Base-by-base conservation (phyloP, 768 basidiomycete genomes). In the Leccinum subgranulosum region DNA sequence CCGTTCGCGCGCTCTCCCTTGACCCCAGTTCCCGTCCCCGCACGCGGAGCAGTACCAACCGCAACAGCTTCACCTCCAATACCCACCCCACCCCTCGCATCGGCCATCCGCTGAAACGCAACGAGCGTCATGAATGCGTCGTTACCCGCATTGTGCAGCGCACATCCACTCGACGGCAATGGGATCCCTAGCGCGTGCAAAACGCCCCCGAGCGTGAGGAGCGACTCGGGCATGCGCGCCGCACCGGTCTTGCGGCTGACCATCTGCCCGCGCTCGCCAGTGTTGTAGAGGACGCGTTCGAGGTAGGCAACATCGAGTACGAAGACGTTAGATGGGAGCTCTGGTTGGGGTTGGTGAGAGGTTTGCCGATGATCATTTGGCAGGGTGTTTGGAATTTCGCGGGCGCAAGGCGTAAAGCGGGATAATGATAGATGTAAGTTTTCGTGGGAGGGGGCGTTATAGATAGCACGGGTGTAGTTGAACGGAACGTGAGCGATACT, bases 91-190 rank as follows among this genome's bases (percentile, higher is more conserved):
- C 73, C 71, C 21, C 71, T 69, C 0, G 84, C 86, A 53, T 87
- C 85, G 12, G 90, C 70, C 39, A 93, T 78, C 64, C 82, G 75
- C 65, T 93, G 90, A 29, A 92, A 75, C 12, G 78, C 82, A 43
- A 88, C 82, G 28, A 93, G 79, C 51, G 76, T 74, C 76, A 88
- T 76, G 64, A 88, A 83, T 4, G 91, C 87, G 60, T 90, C 86
- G 69, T 93, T 93, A 14, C 90, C 90, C n/a, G 90, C 75, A 64
- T 92, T 91, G 68, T 88, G 83, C 57, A 87, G 67, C 14, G 71
- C 67, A 56, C 81, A 83, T 43, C 41, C 41, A 19, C 4, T 43
- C 11, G 19, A 19, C 0, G 41, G 41, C 41, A 43, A 19, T 12
- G 41, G 41, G 39, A 71, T 58, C 17, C 80, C 77, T 34, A 89